These are phyloP conservation scores for Corchorus capsularis DNA, from an alignment of 345 rosid genomes.

Conservation along the genomic window DNA sequence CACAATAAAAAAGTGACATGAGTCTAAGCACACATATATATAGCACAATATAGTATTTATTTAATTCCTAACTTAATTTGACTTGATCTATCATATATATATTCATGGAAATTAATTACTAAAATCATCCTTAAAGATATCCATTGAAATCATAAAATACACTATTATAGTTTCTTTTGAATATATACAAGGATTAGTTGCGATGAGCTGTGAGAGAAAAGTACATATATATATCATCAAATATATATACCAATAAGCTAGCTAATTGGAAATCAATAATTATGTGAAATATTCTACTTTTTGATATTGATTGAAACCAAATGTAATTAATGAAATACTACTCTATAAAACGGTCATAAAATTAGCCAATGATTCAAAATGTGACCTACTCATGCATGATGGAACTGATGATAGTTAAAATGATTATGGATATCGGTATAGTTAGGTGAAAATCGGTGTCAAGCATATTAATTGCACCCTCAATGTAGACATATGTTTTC, in stretches of 20 bases:
- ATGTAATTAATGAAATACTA: background rate
- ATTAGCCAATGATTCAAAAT: background rate
- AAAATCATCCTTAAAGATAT: background rate
- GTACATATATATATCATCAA: no score
- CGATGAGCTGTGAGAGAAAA: background rate
- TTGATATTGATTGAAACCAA: slow-evolving; percentile 10
- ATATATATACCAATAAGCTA: background rate
- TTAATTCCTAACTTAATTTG: background rate
- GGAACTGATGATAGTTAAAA: slow-evolving; percentile 1
- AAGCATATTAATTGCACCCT: background rate
- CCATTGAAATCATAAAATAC: background rate
- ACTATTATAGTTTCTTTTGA: background rate
- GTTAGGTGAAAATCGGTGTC: background rate
- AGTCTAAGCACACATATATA: background rate
- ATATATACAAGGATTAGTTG: background rate
- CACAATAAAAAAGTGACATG: background rate
- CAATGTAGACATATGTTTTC: background rate
- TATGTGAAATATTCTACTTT: background rate
- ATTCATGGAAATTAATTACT: background rate
- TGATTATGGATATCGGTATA: background rate
- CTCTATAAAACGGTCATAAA: background rate
- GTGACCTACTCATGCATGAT: background rate
- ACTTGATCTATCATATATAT: background rate
- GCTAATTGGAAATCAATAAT: background rate
- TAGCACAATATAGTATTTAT: no score